Percentiles rank a stretch among this genome's conserved stretches.
Conservation (phyloP, 75 land plant species). For the Pinus taeda region DNA sequence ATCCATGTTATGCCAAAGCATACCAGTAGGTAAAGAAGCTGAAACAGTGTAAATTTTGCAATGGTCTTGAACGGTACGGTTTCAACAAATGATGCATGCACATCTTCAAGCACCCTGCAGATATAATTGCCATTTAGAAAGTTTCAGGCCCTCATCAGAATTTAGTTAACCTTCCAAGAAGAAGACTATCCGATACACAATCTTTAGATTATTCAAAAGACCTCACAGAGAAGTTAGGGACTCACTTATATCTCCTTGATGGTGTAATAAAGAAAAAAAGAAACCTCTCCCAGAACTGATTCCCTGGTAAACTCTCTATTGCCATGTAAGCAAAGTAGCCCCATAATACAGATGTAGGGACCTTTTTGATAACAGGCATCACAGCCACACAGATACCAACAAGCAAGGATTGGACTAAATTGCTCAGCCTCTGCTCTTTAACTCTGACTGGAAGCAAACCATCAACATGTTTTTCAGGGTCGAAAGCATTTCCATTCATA, state of each 20-base stretch:
- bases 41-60: conserved; percentile 72
- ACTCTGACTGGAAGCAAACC: conserved; percentile 38
- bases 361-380: conserved; percentile 28
- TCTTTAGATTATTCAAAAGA: neutral
- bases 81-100: conserved; percentile 85
- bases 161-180: conserved; percentile 4
- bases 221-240: neutral
- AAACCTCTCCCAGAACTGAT: conserved; percentile 45
- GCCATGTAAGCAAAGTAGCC: conserved; percentile 53
- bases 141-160: neutral
- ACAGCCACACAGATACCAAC: conserved; percentile 38
- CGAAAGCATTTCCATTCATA: conserved; percentile 15
- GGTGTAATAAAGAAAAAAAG: conserved; percentile 30
- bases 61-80: conserved; percentile 78
- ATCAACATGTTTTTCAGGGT: conserved; percentile 38
- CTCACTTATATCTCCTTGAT: conserved; percentile 26
- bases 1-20: conserved; percentile 97
- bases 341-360: conserved; percentile 38
- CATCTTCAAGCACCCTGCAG: conserved; percentile 69
- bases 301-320: conserved; percentile 40
- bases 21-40: conserved; percentile 63
- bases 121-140: neutral
- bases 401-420: conserved; percentile 30
- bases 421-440: conserved; percentile 42
- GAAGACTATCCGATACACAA: neutral